Conservation (phyloP, 108 stramenopile genomes). For the Discostella pseudostelligera region DNA sequence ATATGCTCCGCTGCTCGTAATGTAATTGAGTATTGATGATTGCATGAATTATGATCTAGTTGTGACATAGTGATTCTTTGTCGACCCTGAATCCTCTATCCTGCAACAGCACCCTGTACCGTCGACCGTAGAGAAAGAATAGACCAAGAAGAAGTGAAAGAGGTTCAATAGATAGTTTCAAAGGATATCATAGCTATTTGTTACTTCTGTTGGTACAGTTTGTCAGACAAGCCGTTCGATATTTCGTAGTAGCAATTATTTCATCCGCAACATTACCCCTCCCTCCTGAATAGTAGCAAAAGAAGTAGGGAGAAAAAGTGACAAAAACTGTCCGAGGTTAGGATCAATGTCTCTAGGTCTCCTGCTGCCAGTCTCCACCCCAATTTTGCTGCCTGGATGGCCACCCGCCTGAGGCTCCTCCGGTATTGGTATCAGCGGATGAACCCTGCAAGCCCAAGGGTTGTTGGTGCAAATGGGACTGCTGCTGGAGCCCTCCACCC, state of each 20-base stretch:
- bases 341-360: slow-evolving; percentile 15
- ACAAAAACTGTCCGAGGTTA: neutral
- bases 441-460: slow-evolving; percentile 65
- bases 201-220: slow-evolving; percentile 3
- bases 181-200: neutral
- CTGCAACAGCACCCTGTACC: too few species aligned
- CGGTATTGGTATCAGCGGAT: slow-evolving; percentile 41
- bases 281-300: neutral
- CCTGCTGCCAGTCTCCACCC: slow-evolving; percentile 53
- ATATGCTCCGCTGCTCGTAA: too few species aligned
- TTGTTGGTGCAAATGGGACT: slow-evolving; percentile 64
- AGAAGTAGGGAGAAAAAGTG: neutral
- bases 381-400: slow-evolving; percentile 46
- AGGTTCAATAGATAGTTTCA: neutral
- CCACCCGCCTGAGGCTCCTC: slow-evolving; percentile 44
- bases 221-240: neutral
- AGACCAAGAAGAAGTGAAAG: neutral
- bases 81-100: too few species aligned
- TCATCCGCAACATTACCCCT: neutral
- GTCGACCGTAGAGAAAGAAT: too few species aligned
- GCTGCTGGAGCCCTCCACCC: slow-evolving; percentile 41
- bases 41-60: too few species aligned
- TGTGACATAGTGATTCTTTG: too few species aligned
- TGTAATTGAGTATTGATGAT: too few species aligned
- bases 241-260: slow-evolving; percentile 9